Evolutionary conservation across 441 rosid species (phyloP).

Genomic region (Biscutella laevigata): DNA sequence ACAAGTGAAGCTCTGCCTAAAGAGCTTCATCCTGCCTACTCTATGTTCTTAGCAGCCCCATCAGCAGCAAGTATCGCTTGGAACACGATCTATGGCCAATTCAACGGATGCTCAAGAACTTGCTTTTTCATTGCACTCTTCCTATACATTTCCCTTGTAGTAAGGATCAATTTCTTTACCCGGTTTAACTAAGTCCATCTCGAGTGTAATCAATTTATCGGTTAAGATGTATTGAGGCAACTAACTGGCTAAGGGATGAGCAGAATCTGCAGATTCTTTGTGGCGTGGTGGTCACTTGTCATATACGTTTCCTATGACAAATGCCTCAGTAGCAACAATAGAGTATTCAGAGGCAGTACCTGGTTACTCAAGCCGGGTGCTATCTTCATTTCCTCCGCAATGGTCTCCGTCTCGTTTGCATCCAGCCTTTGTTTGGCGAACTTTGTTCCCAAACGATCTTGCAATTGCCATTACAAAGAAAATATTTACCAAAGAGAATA

Average conservation of each 20-base stretch:
- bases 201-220: not conserved
- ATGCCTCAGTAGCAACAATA: constrained; percentile 70
- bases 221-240: not conserved
- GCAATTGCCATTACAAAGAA: constrained; percentile 72
- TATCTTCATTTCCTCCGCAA: constrained; percentile 61
- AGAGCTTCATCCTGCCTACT: constrained; percentile 84
- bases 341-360: constrained; percentile 81
- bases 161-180: constrained; percentile 78
- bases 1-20: constrained; percentile 84
- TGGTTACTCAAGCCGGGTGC: constrained; percentile 41
- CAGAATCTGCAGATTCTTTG: constrained; percentile 65
- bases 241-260: not conserved
- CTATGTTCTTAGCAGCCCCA: constrained; percentile 94
- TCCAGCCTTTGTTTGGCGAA: constrained; percentile 65
- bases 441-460: constrained; percentile 69
- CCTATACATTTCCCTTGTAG: constrained; percentile 59
- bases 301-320: constrained; percentile 87
- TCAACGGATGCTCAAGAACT: constrained; percentile 68
- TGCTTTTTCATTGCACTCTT: constrained; percentile 80
- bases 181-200: constrained; percentile 53
- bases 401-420: constrained; percentile 52
- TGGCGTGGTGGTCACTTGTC: constrained; percentile 99
- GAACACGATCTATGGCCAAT: constrained; percentile 63
- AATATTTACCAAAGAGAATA: constrained; percentile 48
- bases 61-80: constrained; percentile 88